Evolutionary conservation across 805 yeast genomes (phyloP).

Genomic region (Kodamaea jinghongensis): DNA sequence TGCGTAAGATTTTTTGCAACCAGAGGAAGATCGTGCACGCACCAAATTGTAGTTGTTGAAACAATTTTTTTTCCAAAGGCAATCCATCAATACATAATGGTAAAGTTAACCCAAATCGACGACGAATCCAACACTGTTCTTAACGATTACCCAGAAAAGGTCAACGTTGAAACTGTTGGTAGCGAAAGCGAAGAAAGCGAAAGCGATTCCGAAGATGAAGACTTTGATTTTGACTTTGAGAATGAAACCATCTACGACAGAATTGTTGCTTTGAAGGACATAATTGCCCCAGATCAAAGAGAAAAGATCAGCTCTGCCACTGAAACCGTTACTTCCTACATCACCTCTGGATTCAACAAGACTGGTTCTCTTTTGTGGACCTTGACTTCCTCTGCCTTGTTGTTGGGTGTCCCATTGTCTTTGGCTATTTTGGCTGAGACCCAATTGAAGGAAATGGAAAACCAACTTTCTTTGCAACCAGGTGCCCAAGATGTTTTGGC

Average conservation of each 20-base stretch:
- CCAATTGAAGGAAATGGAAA: conserved; percentile 91
- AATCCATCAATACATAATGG: conserved; percentile 46
- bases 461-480: conserved; percentile 79
- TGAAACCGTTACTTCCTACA: conserved; percentile 20
- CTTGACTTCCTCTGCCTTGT: conserved; percentile 73
- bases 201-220: conserved; percentile 60
- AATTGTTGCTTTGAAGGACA: conserved; percentile 86
- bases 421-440: conserved; percentile 88
- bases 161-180: conserved; percentile 26
- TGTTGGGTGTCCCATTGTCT: conserved; percentile 90
- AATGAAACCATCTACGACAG: conserved; percentile 86
- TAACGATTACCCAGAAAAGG: conserved; percentile 26
- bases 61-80: conserved; percentile 3
- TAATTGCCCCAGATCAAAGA: conserved; percentile 86
- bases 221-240: conserved; percentile 52
- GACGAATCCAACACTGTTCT: conserved; percentile 45
- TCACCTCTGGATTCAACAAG: conserved; percentile 49
- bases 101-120: conserved; percentile 69
- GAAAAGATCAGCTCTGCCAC: conserved; percentile 37
- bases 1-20: too few relatives aligned
- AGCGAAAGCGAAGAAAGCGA: conserved; percentile 46
- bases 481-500: conserved; percentile 74
- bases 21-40: conserved; percentile 1
- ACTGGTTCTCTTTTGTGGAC: conserved; percentile 84
- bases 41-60: conserved; percentile 5